Evolutionary conservation across 768 basidiomycete species (phyloP).

Genomic region (Strobilomyces dryophilus): DNA sequence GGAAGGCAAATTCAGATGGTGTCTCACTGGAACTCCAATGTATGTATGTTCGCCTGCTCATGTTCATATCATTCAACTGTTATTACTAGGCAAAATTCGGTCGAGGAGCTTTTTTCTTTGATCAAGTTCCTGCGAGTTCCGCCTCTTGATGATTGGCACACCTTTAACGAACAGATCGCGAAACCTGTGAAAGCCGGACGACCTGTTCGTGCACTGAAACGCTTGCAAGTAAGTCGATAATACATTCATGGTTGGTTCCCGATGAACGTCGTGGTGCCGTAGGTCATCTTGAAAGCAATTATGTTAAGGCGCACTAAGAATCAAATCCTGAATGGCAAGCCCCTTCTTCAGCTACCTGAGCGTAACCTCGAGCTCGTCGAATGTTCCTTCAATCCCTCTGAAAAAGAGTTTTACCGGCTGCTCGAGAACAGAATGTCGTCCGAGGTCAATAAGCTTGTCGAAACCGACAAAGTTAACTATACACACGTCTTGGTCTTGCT

Average conservation of each 20-base stretch:
- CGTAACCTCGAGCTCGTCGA: conserved; percentile 67
- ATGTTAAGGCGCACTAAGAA: conserved; percentile 90
- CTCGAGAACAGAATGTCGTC: conserved; percentile 65
- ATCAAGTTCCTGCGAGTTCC: conserved; percentile 84
- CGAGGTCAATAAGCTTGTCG: conserved; percentile 64
- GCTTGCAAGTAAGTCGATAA: conserved; percentile 57
- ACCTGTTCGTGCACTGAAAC: conserved; percentile 70
- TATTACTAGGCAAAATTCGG: conserved; percentile 70
- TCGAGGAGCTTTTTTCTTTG: conserved; percentile 86
- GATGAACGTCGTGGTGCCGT: not conserved
- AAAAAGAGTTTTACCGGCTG: conserved; percentile 74
- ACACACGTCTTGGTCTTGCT: conserved; percentile 68
- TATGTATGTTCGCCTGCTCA: conserved; percentile 22
- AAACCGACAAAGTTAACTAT: conserved; percentile 52
- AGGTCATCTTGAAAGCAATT: conserved; percentile 78
- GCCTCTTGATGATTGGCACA: conserved; percentile 75
- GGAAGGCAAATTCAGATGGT: conserved; percentile 81
- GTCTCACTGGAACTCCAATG: conserved; percentile 82
- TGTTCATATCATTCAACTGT: not conserved
- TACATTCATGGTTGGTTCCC: not conserved
- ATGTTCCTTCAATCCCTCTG: conserved; percentile 73
- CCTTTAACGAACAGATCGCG: conserved; percentile 75
- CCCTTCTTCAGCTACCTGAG: conserved; percentile 74
- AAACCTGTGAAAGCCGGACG: conserved; percentile 72
- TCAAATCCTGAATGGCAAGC: conserved; percentile 70